Conservation (phyloP, 352 stramenopile genomes). For the Pythium biforme region DNA sequence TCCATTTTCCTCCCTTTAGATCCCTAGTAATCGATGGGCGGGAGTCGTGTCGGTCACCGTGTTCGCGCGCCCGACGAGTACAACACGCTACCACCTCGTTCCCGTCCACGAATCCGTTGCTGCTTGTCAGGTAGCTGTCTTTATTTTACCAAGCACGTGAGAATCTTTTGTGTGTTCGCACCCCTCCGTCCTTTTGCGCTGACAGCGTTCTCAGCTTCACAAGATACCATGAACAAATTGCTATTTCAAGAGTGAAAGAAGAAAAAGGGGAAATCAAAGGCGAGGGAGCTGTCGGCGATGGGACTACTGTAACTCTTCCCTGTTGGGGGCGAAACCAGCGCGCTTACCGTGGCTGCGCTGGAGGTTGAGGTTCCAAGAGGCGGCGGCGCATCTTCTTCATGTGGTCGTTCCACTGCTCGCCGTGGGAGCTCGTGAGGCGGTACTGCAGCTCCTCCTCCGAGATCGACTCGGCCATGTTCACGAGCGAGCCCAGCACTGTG, state of each 20-base stretch:
- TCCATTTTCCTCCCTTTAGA: conserved; percentile 9
- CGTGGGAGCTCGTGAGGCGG: conserved; percentile 68
- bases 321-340: background rate
- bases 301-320: background rate
- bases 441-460: conserved; percentile 91
- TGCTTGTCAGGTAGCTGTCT: conserved; percentile 8
- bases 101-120: background rate
- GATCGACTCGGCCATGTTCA: conserved; percentile 91
- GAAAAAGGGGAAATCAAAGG: conserved; percentile 2
- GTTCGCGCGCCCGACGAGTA: background rate
- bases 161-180: background rate
- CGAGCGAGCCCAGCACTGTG: conserved; percentile 86
- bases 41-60: background rate
- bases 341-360: conserved; percentile 4
- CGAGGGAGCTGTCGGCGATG: background rate
- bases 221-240: background rate
- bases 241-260: background rate
- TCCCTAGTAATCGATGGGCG: conserved; percentile 13
- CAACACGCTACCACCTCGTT: background rate
- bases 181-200: background rate
- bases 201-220: no score
- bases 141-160: conserved; percentile 13
- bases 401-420: conserved; percentile 78
- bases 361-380: conserved; percentile 52
- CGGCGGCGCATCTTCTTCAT: conserved; percentile 78